A percentile compares a stretch with the other conserved stretches of the same genome.
Conservation (phyloP, 2,329 filamentous ascomycete genomes). For the Seiridium cupressi region DNA sequence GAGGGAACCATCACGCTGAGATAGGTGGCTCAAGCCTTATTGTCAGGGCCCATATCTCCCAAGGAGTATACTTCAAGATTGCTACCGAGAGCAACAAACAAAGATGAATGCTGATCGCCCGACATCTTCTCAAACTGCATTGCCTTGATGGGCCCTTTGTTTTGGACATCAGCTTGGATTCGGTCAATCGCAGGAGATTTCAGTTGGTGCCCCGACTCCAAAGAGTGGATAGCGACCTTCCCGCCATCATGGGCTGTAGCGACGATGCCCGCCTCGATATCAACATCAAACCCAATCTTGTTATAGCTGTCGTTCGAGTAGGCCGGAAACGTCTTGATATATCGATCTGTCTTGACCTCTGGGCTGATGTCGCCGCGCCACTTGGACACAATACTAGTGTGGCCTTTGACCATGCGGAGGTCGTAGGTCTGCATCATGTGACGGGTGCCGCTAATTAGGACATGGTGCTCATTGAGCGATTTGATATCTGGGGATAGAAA, state of each 20-base stretch:
- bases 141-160: constrained; percentile 33
- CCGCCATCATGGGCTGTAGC: constrained; percentile 54
- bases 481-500: constrained; percentile 33
- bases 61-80: constrained; percentile 44
- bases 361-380: constrained; percentile 48
- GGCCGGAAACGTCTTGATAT: constrained; percentile 43
- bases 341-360: neutral
- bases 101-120: constrained; percentile 40
- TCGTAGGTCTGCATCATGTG: constrained; percentile 56
- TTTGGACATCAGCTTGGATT: constrained; percentile 1
- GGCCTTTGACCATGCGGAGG: constrained; percentile 38
- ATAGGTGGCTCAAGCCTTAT: constrained; percentile 28
- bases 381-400: constrained; percentile 42
- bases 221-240: constrained; percentile 47
- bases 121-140: constrained; percentile 46
- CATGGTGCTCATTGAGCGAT: constrained; percentile 44
- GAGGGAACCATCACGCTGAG: too few species aligned
- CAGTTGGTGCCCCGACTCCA: constrained; percentile 41
- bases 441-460: constrained; percentile 51
- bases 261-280: constrained; percentile 43
- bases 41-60: constrained; percentile 27
- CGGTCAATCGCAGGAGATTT: constrained; percentile 17
- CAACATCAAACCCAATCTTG: constrained; percentile 51
- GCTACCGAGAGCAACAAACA: constrained; percentile 42
- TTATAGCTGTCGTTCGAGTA: constrained; percentile 50